Base-by-base conservation (phyloP, 164 flowering plant species). In the Brasenia schreberi region DNA sequence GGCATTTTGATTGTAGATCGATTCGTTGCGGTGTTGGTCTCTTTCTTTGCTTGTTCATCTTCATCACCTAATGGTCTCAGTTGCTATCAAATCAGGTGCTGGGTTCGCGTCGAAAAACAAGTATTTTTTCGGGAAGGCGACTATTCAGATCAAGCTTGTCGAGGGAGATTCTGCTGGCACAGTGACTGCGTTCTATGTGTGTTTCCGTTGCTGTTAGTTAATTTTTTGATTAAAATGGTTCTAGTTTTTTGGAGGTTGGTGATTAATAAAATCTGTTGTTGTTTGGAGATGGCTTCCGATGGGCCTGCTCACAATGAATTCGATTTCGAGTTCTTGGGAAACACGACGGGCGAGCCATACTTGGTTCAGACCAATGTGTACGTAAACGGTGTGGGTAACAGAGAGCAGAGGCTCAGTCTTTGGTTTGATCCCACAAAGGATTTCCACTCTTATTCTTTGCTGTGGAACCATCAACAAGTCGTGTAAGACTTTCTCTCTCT, bases 111-210 rank as follows among this genome's bases (percentile, higher is more conserved):
- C 98, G 0, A 93, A 89, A 70, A 87, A 77, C 81, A 93, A 93
- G 70, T 90, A 93, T 64, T 18, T 93, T 89, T 93, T 86, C 70
- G 98, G 98, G 43, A 90, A 83, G 79, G 90, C 91, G 17, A 77
- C 83, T 2, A 64, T 85, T 49, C 89, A 93, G 77, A 86, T 93
- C 68, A 89, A 93, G 79, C 96, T 93, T 43, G 89, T 89, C 0
- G 95, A 81, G 69, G 97, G 97, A 23, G 98, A 93, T 70, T 93
- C 98, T 72, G 97, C 98, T 67, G 98, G 98, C 62, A 93, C 98
- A 70, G 98, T 93, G 19, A 90, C 97, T 71, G 98, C 98, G 42
- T 93, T 86, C 79, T 93, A 93, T 72, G 98, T 92, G 72, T 76
- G 14, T 49, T 49, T 49, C 56, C 16, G 56, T 6, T 4, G 56